These are phyloP conservation scores for Plantago ovata DNA, from an alignment of 257 asterid species.

Conservation along the genomic window DNA sequence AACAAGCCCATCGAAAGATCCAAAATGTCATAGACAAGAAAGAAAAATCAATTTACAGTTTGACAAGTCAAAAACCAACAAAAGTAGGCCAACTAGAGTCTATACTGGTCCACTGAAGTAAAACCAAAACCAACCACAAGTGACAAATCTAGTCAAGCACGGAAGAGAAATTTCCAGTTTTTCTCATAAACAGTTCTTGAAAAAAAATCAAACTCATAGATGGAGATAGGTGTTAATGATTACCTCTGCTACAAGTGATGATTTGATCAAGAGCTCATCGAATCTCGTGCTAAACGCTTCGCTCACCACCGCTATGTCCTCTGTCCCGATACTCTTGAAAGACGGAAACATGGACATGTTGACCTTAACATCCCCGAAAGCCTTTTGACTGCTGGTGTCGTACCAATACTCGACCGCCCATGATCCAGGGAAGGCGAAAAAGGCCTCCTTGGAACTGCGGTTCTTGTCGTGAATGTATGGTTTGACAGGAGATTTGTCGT, in stretches of 20 bases:
- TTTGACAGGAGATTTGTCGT: constrained; percentile 42
- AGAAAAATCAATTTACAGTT: no score
- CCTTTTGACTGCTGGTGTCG: constrained; percentile 18
- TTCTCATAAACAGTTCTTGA: no score
- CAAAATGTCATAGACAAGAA: no score
- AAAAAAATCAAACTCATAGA: no score
- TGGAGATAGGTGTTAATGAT: not conserved
- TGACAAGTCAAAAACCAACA: no score
- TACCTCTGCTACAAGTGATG: constrained; percentile 67
- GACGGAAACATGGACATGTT: constrained; percentile 49
- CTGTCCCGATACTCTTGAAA: constrained; percentile 53
- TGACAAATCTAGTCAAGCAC: no score
- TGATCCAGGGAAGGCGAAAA: constrained; percentile 67
- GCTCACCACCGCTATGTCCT: constrained; percentile 57
- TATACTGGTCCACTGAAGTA: no score
- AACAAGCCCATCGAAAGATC: no score
- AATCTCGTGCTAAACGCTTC: constrained; percentile 57
- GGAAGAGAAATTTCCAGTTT: no score
- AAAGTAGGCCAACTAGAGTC: no score
- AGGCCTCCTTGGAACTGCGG: constrained; percentile 39
- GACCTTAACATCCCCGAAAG: constrained; percentile 60
- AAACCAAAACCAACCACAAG: no score
- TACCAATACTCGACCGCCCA: constrained; percentile 66
- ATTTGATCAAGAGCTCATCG: constrained; percentile 33
- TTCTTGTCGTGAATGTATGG: constrained; percentile 48